Evolutionary conservation across 1,139 yeast species (phyloP), one percentile per base, ranked within the genome.

Genomic region (Protomyces inouyei): DNA sequence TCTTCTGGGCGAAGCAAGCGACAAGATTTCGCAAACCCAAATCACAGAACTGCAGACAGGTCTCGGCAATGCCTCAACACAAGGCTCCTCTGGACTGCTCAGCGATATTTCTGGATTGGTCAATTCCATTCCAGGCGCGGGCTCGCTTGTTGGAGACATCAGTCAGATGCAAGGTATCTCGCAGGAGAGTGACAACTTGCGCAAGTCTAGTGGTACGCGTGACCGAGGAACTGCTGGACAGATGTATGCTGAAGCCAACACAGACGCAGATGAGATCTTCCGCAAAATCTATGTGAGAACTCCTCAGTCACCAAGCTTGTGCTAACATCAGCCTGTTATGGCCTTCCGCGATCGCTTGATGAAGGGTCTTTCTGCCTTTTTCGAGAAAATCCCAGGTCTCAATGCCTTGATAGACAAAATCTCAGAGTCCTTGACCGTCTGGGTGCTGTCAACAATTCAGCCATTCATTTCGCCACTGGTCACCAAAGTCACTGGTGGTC

Each of bases 1-100:
- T 43, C 57, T 71, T n/a, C 61, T 70, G 21, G 72, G 73, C 21
- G 72, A 70, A 46, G 73, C 73, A 18, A 70, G 71, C 57, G 73
- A 71, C 54, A 69, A 70, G 16, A 68, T 70, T 21, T 68, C 70
- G 21, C 71, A 69, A 60, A 67, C 69, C 21, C 70, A 69, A 55
- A 55, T 69, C 16, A 67, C 63, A 8, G 71, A 68, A 5, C 60
- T 69, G 3, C 61, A 68, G 23, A 61, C 61, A n/a, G 63, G 63
- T 32, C 57, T 59, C 10, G 46, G 57, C 16, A n/a, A 66, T 67
- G 46, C 63, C 68, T 28, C 51, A 36, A 12, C 54, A 55, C 55
- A 60, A 38, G 59, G 64, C 8, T 60, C 64, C 9, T 53, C 59
- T n/a, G 38, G 55, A 3, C 35, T 59, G 6, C 57, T 59, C 32